Percentiles rank a stretch among this genome's conserved stretches.
Evolutionary conservation across 352 stramenopile species (phyloP).

Genomic region (Pythium chondricola): DNA sequence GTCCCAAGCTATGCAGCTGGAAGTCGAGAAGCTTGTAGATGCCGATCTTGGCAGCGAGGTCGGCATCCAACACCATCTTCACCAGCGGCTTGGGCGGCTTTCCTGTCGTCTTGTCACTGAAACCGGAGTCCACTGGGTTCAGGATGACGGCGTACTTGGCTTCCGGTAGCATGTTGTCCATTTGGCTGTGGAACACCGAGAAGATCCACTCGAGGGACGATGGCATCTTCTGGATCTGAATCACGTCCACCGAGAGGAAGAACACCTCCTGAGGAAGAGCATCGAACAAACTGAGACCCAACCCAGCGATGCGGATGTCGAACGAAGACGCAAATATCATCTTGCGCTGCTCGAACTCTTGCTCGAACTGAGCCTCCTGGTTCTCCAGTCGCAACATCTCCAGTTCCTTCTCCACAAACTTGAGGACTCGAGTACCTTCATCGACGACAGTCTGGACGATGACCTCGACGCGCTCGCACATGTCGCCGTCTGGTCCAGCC

Average conservation of each 20-base stretch:
- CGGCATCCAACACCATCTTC: conserved; percentile 68
- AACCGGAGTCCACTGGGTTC: conserved; percentile 72
- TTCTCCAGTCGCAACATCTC: conserved; percentile 62
- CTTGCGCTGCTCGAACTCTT: conserved; percentile 69
- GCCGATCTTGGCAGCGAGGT: conserved; percentile 64
- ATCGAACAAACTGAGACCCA: conserved; percentile 76
- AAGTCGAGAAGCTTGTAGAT: conserved; percentile 83
- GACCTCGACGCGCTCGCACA: conserved; percentile 46
- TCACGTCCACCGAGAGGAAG: conserved; percentile 69
- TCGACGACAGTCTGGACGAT: conserved; percentile 78
- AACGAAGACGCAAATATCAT: conserved; percentile 81
- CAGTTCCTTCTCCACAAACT: conserved; percentile 77
- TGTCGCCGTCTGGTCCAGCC: conserved; percentile 29
- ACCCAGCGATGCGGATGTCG: conserved; percentile 68
- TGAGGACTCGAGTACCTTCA: conserved; percentile 72
- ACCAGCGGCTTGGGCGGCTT: conserved; percentile 58
- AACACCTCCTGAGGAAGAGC: conserved; percentile 78
- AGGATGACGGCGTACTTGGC: conserved; percentile 83
- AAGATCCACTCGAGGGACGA: conserved; percentile 71
- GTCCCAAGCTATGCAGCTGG: conserved; percentile 49
- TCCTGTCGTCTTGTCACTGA: conserved; percentile 63
- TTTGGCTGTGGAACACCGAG: conserved; percentile 73
- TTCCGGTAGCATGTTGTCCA: conserved; percentile 80
- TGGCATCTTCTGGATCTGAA: conserved; percentile 65
- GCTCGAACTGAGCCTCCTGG: conserved; percentile 54